A percentile compares a stretch with the other conserved stretches of the same genome.
These are phyloP conservation scores for Byssoonygena ceratinophila DNA, from an alignment of 2,329 filamentous ascomycete genomes.

Conservation along the genomic window DNA sequence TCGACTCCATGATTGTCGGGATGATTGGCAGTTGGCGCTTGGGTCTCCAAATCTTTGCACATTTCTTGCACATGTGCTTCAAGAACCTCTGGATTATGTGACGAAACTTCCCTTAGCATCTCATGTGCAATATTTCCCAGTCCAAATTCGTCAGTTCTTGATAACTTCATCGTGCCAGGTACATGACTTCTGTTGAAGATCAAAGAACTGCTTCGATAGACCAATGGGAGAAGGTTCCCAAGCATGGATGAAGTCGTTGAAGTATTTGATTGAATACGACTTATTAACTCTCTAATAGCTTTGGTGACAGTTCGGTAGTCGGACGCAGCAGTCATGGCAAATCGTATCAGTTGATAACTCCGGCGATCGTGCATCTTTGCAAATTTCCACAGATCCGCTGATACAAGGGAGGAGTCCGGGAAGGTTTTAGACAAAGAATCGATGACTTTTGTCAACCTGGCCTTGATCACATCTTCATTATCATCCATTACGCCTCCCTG, in stretches of 20 bases:
- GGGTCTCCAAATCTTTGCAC: conserved; percentile 71
- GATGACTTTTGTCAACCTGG: conserved; percentile 60
- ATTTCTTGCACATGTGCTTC: conserved; percentile 86
- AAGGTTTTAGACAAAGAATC: conserved; percentile 63
- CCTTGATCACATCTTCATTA: conserved; percentile 55
- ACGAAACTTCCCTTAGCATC: conserved; percentile 82
- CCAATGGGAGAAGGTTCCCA: conserved; percentile 68
- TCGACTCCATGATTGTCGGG: conserved; percentile 64
- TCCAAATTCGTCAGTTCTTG: conserved; percentile 69
- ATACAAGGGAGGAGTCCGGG: conserved; percentile 62
- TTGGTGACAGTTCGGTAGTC: conserved; percentile 87
- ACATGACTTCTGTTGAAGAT: conserved; percentile 94
- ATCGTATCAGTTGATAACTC: conserved; percentile 78
- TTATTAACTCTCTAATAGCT: conserved; percentile 79
- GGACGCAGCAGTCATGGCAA: conserved; percentile 70
- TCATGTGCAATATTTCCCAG: conserved; percentile 74
- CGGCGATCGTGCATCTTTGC: conserved; percentile 83
- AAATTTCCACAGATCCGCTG: conserved; percentile 75
- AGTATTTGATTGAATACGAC: conserved; percentile 61
- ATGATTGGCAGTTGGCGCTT: conserved; percentile 60
- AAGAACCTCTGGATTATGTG: conserved; percentile 78
- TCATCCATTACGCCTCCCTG: conserved; percentile 63
- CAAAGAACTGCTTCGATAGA: conserved; percentile 74
- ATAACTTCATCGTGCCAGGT: conserved; percentile 76
- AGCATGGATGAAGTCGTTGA: conserved; percentile 48